Conservation (phyloP, 1,139 yeast genomes). For the Hyphopichia wangnamkhiaoensis region DNA sequence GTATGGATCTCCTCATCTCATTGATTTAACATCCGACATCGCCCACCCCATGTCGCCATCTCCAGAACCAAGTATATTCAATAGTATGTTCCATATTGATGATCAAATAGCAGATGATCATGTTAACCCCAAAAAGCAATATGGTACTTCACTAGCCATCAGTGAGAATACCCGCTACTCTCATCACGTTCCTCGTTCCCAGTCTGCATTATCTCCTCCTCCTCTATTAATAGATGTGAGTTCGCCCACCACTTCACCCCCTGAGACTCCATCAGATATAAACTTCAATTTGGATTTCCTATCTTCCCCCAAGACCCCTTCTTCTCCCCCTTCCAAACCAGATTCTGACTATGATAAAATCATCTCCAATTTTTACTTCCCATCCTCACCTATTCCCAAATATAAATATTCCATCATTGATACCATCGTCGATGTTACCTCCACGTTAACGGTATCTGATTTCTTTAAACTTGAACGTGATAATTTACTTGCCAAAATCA, state of each 20-base stretch:
- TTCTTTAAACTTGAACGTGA: constrained; percentile 3
- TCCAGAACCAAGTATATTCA: not conserved
- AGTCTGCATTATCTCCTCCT: too few relatives aligned
- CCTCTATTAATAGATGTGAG: not conserved
- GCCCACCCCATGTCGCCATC: not conserved
- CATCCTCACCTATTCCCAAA: constrained; percentile 6
- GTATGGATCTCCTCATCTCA: too few relatives aligned
- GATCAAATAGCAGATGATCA: not conserved
- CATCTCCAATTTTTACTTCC: constrained; percentile 15
- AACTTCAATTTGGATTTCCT: constrained; percentile 7
- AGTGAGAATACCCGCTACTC: constrained; percentile 2
- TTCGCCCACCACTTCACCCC: not conserved
- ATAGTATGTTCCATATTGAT: not conserved
- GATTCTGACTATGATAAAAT: constrained; percentile 13
- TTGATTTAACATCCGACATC: not conserved
- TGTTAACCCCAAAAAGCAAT: not conserved
- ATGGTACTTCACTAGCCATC: constrained; percentile 1
- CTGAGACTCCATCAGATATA: constrained; percentile 6
- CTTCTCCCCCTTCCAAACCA: not conserved
- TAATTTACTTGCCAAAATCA: constrained; percentile 2
- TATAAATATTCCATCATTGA: constrained; percentile 2
- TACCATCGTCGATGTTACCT: constrained; percentile 4
- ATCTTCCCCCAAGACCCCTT: not conserved
- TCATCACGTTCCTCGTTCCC: too few relatives aligned
- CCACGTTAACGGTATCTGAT: not conserved